Evolutionary conservation across 805 yeast species (phyloP), one percentile per base, ranked within the genome.

Genomic region (Wickerhamomyces xylosicus): DNA sequence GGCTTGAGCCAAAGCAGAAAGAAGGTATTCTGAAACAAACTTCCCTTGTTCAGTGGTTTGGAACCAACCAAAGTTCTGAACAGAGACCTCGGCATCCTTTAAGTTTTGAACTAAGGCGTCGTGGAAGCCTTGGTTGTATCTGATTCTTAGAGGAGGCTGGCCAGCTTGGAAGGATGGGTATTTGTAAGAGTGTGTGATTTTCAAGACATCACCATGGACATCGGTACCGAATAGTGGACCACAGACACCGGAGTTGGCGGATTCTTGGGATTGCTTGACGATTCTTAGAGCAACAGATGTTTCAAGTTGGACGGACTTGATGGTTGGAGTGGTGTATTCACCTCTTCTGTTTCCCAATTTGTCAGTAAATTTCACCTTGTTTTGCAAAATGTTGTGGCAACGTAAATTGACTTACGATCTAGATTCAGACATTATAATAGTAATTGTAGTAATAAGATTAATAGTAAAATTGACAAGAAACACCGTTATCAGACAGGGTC

Each of bases 211-310:
- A 27, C 57, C 64, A 40, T 71, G 73, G 41, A 72, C 73, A 54
- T 79, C 85, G 42, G 79, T 66, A n/a, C 95, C 95, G 41, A 78
- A 73, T 39, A 85, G 65, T 31, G 85, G 77, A 17, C 95, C 95
- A 21, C 79, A 66, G 42, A 71, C 79, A 20, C 75, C 62, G 32
- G 74, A 66, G 33, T 87, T 84, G 52, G 66, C 69, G 48, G 71
- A 61, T 40, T 77, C 82, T 17, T 83, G 67, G 9, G 84, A 75
- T 55, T 80, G 83, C 57, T 79, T 77, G 48, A 79, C 64, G 41
- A 84, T 66, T 47, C 79, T 77, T 48, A 75, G 53, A 47, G 77
- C 71, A 63, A 69, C 50, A 37, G 52, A 47, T 21, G 51, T 40
- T 39, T 52, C 56, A n/a, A 53, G 40, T 37, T 52, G 49, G 11